Percentiles rank a stretch among this genome's conserved stretches.
These are phyloP conservation scores for Cyberlindnera mycetangii DNA, from an alignment of 805 yeast genomes.

Conservation along the genomic window DNA sequence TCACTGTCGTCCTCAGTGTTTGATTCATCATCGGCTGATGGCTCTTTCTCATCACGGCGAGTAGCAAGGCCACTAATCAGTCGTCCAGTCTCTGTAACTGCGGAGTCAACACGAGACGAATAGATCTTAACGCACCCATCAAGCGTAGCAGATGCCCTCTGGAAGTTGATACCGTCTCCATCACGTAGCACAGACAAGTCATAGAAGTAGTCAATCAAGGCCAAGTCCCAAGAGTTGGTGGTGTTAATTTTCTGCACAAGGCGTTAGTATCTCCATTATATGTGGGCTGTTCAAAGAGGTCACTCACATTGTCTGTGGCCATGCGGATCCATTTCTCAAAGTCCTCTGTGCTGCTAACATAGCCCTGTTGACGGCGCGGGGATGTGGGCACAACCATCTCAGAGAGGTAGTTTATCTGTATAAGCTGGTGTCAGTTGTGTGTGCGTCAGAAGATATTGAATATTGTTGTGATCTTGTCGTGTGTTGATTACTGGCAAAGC, in stretches of 20 bases:
- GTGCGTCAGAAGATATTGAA: neutral
- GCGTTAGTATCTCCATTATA: constrained; percentile 6
- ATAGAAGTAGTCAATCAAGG: constrained; percentile 86
- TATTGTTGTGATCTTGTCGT: no score
- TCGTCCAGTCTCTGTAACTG: constrained; percentile 85
- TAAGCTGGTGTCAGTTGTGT: neutral
- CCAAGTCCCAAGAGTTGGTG: constrained; percentile 86
- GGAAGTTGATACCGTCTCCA: constrained; percentile 81
- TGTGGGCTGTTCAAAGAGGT: no score
- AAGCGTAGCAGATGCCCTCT: constrained; percentile 83
- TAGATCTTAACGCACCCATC: constrained; percentile 96
- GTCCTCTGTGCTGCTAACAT: constrained; percentile 19
- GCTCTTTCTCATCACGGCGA: constrained; percentile 29
- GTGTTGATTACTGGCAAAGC: no score
- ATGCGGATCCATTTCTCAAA: constrained; percentile 81
- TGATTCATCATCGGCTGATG: constrained; percentile 20
- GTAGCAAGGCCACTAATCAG: constrained; percentile 72
- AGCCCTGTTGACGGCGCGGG: constrained; percentile 5
- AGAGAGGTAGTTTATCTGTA: neutral
- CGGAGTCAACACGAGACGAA: constrained; percentile 87
- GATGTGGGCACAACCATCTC: constrained; percentile 13
- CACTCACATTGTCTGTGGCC: constrained; percentile 61
- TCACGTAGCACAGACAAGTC: constrained; percentile 74
- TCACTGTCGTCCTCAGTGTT: constrained; percentile 22
- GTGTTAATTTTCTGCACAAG: constrained; percentile 59